These are phyloP conservation scores for Salvia splendens DNA, from an alignment of 257 asterid species.

Conservation along the genomic window DNA sequence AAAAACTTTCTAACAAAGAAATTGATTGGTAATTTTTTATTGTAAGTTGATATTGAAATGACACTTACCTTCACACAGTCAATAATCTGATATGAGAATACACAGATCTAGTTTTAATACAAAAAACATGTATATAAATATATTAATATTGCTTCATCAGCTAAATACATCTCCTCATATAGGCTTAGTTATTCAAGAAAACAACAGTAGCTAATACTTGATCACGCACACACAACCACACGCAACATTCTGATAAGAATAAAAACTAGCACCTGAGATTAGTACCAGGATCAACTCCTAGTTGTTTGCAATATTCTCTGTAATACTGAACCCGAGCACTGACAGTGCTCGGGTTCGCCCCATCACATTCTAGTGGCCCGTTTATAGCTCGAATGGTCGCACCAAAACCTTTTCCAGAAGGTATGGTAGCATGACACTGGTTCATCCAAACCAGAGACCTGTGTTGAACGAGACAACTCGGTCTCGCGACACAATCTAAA, in stretches of 20 bases:
- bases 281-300: slow-evolving; percentile 34
- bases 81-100: too few relatives aligned
- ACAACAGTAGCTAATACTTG: too few relatives aligned
- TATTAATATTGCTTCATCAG: too few relatives aligned
- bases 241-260: background rate
- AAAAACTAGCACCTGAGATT: slow-evolving; percentile 24
- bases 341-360: slow-evolving; percentile 22
- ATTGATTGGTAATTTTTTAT: too few relatives aligned
- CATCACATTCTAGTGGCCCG: slow-evolving; percentile 31
- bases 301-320: slow-evolving; percentile 36
- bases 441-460: slow-evolving; percentile 46
- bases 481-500: slow-evolving; percentile 32
- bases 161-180: too few relatives aligned
- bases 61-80: too few relatives aligned
- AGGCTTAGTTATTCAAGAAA: too few relatives aligned
- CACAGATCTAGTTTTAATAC: too few relatives aligned
- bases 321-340: slow-evolving; percentile 30
- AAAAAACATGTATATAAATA: too few relatives aligned
- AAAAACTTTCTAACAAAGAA: too few relatives aligned
- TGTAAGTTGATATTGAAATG: too few relatives aligned
- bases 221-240: too few relatives aligned
- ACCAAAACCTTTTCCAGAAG: slow-evolving; percentile 39
- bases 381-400: slow-evolving; percentile 42
- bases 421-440: slow-evolving; percentile 29
- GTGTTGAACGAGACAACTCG: slow-evolving; percentile 33